Base-by-base conservation (phyloP, 768 basidiomycete genomes). In the Dacryopinax spathularia region DNA sequence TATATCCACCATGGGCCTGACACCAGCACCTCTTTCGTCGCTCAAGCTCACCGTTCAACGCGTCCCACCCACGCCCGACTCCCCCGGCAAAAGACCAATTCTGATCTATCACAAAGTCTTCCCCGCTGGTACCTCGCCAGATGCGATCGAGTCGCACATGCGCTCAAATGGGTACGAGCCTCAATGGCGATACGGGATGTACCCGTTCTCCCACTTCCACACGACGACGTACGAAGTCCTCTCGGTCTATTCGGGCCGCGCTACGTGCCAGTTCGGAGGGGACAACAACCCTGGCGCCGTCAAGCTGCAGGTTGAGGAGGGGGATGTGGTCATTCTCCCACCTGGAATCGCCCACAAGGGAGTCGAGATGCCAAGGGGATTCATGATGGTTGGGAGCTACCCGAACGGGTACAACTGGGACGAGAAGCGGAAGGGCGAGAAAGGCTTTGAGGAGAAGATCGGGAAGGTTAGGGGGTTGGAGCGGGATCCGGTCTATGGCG, bases 151-250 rank as follows among this genome's bases (percentile, higher is more conserved):
- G 60, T 64, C 70, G 18, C 75, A 78, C 65, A 65, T 80, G 34
- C 41, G 44, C 16, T 68, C 63, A 31, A 67, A 74, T 29, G 76
- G 73, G 9, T 73, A 75, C n/a, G 64, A 65, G 34, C 77, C 78
- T 2, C 71, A 74, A 62, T 78, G 78, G 77, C 73, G 74, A 15
- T 79, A 75, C 68, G 73, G 75, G 27, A 77, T 77, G 76, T 78
- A 77, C 70, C 66, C 62, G 41, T 70, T 70, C 29, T 72, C 74
- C 27, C 77, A 79, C 66, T 80, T 75, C 67, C 77, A 79, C 65
- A 74, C 73, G n/a, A 78, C 75, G 37, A 74, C 75, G 13, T 75
- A 79, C 72, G 77, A 78, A 63, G 71, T 79, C 16, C 67, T 79
- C 63, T 73, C 73, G 48, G 68, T 78, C 36, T 66, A 67, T 12